Evolutionary conservation across 352 stramenopile species (phyloP).

Genomic region (Globisporangium alternatum): DNA sequence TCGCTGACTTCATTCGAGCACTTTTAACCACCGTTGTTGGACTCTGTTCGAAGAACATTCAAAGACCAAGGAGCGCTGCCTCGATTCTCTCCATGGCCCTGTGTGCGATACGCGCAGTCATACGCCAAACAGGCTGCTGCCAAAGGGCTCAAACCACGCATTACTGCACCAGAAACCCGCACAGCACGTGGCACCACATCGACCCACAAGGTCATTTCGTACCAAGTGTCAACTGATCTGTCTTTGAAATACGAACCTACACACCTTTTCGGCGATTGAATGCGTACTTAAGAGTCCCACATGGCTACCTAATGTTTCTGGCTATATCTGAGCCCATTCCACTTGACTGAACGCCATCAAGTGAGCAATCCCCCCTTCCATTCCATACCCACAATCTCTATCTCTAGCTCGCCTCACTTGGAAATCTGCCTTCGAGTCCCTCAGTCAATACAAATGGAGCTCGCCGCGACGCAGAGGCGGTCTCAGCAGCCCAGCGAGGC

Average conservation of each 20-base stretch:
- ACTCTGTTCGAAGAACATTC: too few species aligned
- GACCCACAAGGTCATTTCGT: not conserved
- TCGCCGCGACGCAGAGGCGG: not conserved
- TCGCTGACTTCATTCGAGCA: too few species aligned
- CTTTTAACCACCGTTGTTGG: too few species aligned
- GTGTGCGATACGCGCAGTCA: too few species aligned
- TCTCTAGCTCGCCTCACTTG: not conserved
- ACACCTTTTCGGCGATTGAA: not conserved
- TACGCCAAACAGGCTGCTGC: too few species aligned
- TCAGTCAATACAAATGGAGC: not conserved
- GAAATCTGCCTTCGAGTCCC: not conserved
- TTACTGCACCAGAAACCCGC: too few species aligned
- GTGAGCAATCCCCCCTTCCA: not conserved
- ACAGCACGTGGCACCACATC: not conserved
- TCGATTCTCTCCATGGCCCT: too few species aligned
- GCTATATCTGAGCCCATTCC: constrained; percentile 5
- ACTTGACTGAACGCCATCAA: not conserved
- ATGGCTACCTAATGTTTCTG: constrained; percentile 8
- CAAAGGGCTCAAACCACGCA: too few species aligned
- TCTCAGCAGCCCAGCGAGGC: not conserved
- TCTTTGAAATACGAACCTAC: not conserved
- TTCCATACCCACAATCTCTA: not conserved
- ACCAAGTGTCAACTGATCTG: not conserved
- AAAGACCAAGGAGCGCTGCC: too few species aligned
- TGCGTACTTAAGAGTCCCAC: constrained; percentile 7